These are phyloP conservation scores for Magnusiomyces fungicola DNA, from an alignment of 1,139 yeast genomes.

Conservation along the genomic window DNA sequence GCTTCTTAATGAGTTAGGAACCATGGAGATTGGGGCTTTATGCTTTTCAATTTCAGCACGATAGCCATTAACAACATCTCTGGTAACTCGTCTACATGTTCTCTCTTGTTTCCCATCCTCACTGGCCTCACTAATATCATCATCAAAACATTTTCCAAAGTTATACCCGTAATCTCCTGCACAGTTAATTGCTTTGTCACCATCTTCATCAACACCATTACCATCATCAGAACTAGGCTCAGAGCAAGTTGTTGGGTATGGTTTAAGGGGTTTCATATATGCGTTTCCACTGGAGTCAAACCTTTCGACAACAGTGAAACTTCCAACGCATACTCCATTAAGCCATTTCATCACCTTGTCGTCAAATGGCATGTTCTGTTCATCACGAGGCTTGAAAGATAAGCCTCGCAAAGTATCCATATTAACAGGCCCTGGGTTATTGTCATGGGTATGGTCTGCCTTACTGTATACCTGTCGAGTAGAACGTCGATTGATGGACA, in stretches of 20 bases:
- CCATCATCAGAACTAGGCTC: slow-evolving; percentile 12
- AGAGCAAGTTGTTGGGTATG: slow-evolving; percentile 15
- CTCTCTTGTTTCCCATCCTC: background rate
- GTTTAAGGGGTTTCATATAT: background rate
- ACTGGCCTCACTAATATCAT: background rate
- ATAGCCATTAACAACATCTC: background rate
- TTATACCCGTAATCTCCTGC: background rate
- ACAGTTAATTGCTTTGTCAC: background rate
- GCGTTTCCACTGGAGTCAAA: slow-evolving; percentile 8
- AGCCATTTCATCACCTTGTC: slow-evolving; percentile 23
- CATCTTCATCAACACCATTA: background rate
- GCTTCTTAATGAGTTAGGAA: background rate
- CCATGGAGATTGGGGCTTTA: background rate
- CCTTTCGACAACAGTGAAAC: background rate
- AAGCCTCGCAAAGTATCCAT: slow-evolving; percentile 1
- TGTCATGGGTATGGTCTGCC: background rate
- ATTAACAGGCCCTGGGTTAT: background rate
- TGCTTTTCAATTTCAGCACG: background rate
- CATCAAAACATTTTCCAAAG: background rate
- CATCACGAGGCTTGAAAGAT: slow-evolving; percentile 19
- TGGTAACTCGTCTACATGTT: background rate
- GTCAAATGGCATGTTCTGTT: slow-evolving; percentile 20
- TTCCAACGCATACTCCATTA: slow-evolving; percentile 6
- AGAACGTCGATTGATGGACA: background rate
- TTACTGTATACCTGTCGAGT: background rate